Base-by-base conservation (phyloP, 208 protist species). In the Leishmania mexicana region DNA sequence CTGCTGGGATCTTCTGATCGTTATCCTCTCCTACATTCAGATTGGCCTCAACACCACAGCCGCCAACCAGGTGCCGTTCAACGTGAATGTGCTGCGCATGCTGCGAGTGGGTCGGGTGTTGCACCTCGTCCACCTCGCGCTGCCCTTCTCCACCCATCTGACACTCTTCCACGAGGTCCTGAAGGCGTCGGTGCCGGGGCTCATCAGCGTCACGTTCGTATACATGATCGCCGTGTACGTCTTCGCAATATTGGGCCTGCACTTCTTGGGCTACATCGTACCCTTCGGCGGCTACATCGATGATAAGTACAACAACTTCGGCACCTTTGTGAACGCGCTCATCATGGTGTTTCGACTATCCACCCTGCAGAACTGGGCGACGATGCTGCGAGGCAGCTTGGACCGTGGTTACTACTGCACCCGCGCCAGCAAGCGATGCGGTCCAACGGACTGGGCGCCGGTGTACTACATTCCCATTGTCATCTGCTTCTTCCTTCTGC, bases 51-150 rank as follows among this genome's bases (percentile, higher is more conserved):
- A 96, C 85, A 92, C 88, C 15, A 90, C 89, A 1, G 64, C 24
- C 28, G 83, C 53, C 5, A 83, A 96, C 81, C 80, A 85, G n/a
- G 80, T 97, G 35, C 90, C 92, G 13, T 97, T 98, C 83, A 95
- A 97, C 81, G 88, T 98, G 28, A 97, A 96, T 77, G 90, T 95
- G 75, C 88, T 98, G 78, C 94, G 96, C 90, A 76, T 97, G 83
- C 87, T 98, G 64, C 90, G 93, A 67, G 65, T 96, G 21, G 87
- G 92, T 38, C 94, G 96, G 76, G 71, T 97, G n/a, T 78, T 97
- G 57, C 76, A 88, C 84, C 74, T 96, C 45, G 74, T 95, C 38
- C 80, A 89, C 71, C 49, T 94, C 78, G 49, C 88, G 78, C 54
- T 90, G 47, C 90, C 91, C 24, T 83, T 96, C 62, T 67, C 84